Conservation (phyloP, 768 basidiomycete genomes). For the Termitomyces sp. region DNA sequence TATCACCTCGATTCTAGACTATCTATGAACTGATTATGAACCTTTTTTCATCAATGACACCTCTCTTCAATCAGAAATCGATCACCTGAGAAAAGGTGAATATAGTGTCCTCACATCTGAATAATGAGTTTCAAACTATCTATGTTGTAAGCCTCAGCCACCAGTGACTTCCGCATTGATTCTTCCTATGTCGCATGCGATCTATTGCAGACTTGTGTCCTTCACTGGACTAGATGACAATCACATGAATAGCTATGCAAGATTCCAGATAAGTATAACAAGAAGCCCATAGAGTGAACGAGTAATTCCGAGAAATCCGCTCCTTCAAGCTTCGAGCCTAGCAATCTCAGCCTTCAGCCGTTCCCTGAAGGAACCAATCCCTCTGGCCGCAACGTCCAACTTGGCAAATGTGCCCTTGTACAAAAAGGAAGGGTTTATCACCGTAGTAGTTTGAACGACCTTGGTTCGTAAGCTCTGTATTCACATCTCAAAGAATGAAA, state of each 20-base stretch:
- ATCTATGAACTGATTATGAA: slow-evolving; percentile 17
- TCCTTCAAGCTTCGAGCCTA: slow-evolving; percentile 14
- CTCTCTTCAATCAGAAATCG: slow-evolving; percentile 16
- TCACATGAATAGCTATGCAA: neutral
- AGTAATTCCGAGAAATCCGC: neutral
- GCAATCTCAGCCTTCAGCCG: slow-evolving; percentile 28
- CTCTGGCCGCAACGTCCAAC: slow-evolving; percentile 29
- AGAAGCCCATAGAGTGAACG: neutral
- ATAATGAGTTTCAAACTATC: neutral
- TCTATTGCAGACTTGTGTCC: neutral
- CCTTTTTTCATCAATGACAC: slow-evolving; percentile 33
- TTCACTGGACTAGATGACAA: neutral
- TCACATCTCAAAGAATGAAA: neutral
- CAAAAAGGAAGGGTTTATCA: slow-evolving; percentile 85
- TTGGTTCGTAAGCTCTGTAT: slow-evolving; percentile 21
- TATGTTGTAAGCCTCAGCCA: neutral
- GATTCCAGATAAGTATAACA: neutral
- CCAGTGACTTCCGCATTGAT: neutral
- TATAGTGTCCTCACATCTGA: neutral
- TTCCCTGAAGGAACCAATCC: slow-evolving; percentile 21
- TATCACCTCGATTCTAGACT: slow-evolving; percentile 35
- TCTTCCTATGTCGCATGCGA: neutral
- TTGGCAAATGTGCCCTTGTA: slow-evolving; percentile 52
- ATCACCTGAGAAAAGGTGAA: too few species aligned
- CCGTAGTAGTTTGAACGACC: slow-evolving; percentile 70